Evolutionary conservation across 257 asterid genomes (phyloP).

Genomic region (Scutellaria galericulata): DNA sequence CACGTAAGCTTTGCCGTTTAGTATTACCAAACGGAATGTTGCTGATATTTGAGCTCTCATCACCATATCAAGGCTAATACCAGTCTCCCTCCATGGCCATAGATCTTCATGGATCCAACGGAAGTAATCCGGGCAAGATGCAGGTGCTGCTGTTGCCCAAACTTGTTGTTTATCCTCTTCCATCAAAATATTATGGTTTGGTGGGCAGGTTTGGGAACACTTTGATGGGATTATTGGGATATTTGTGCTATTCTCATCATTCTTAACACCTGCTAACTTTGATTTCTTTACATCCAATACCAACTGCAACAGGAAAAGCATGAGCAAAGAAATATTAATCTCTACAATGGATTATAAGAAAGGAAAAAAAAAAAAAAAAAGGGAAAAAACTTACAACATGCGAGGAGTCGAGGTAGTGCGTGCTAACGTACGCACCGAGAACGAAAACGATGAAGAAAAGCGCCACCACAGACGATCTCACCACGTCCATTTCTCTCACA

Average conservation of each 20-base stretch:
- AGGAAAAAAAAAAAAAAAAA: no score
- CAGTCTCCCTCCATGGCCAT: constrained; percentile 60
- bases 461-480: constrained; percentile 49
- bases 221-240: constrained; percentile 43
- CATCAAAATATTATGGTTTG: constrained; percentile 34
- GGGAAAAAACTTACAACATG: constrained; percentile 43
- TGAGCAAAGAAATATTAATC: no score
- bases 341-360: not conserved
- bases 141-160: not conserved
- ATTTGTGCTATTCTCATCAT: not conserved
- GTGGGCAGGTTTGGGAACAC: constrained; percentile 60
- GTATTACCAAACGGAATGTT: constrained; percentile 54
- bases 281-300: constrained; percentile 34
- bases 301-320: constrained; percentile 38
- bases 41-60: constrained; percentile 50
- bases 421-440: constrained; percentile 62
- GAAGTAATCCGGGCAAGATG: constrained; percentile 63
- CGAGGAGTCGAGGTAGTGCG: constrained; percentile 59
- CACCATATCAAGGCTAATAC: constrained; percentile 60
- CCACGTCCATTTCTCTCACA: constrained; percentile 43
- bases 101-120: constrained; percentile 72
- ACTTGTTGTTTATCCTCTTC: not conserved
- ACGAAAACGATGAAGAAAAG: constrained; percentile 45
- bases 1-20: constrained; percentile 61
- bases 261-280: constrained; percentile 30